Evolutionary conservation across 805 yeast species (phyloP), one percentile per base, ranked within the genome.

Genomic region (Myxozyma mucilagina): DNA sequence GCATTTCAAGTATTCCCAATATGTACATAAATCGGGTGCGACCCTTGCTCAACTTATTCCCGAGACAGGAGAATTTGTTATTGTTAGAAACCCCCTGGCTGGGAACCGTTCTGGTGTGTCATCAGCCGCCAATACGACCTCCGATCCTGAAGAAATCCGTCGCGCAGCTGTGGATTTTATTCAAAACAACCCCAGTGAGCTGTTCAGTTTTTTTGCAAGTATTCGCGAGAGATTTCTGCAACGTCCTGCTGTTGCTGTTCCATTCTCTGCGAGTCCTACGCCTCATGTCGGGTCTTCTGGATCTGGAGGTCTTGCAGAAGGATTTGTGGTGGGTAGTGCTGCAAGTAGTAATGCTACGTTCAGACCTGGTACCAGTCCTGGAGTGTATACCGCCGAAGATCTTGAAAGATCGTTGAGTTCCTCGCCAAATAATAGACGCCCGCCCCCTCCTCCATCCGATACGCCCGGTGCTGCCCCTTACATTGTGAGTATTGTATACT

Each of bases 21-120:
- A 88, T 71, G 87, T 94, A 53, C 99, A 94, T 72, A 81, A 79
- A 60, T 84, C 96, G 0, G 99, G 99, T 1, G 86, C 89, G 0
- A 90, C 92, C 69, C 84, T 94, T 57, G 96, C 94, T 7, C 60
- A 63, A 39, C 38, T 63, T 13, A 45, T 50, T 35, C 50, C 58
- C 16, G 67, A 61, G 31, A 63, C 65, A 1, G 67, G 67, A n/a
- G 65, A 61, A 24, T 60, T 63, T 24, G 29, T 61, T 11, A 52
- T 63, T 29, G 61, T 66, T 14, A 18, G 65, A 9, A 63, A 63
- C 35, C 65, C 65, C n/a, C 48, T 63, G 8, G 61, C 58, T 14
- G 62, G 60, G 5, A 52, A 47, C 41, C 44, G 49, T n/a, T 41
- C 56, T 34, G 47, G 35, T 6, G 45, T 43, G 11, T 42, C 53